Percentiles rank a stretch among this genome's conserved stretches.
Evolutionary conservation across 2,329 filamentous ascomycete species (phyloP).

Genomic region (Teratosphaeria gauchensis): DNA sequence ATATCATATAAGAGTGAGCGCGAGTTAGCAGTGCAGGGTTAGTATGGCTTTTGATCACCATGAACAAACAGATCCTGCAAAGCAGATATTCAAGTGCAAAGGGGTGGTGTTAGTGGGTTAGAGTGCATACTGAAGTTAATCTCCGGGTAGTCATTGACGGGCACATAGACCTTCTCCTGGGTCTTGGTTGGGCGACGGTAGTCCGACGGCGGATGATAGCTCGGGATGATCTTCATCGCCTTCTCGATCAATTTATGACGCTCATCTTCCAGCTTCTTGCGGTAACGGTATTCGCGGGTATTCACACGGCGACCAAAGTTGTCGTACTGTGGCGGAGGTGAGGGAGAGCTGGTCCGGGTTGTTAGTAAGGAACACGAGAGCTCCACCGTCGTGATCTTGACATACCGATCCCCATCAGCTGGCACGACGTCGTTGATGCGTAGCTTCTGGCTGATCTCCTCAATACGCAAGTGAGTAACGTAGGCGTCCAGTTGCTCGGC

Average conservation of each 20-base stretch:
- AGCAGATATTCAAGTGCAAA: conserved; percentile 18
- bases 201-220: conserved; percentile 97
- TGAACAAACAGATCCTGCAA: conserved; percentile 20
- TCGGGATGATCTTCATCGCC: conserved; percentile 98
- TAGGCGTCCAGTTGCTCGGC: conserved; percentile 97
- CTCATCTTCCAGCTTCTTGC: conserved; percentile 95
- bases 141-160: conserved; percentile 99
- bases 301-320: conserved; percentile 99
- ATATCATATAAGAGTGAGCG: conserved; percentile 7
- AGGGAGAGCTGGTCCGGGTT: conserved; percentile 63
- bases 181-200: conserved; percentile 99
- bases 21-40: conserved; percentile 22
- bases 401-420: conserved; percentile 84
- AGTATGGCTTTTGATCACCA: conserved; percentile 26
- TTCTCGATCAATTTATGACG: conserved; percentile 98
- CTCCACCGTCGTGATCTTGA: background rate
- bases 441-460: conserved; percentile 98
- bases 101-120: conserved; percentile 65
- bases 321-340: conserved; percentile 92
- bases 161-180: conserved; percentile 99
- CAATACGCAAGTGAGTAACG: conserved; percentile 88
- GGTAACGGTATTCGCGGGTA: conserved; percentile 95
- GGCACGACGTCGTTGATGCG: conserved; percentile 98
- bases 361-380: background rate
- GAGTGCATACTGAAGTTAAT: conserved; percentile 99